These are phyloP conservation scores for Vigna nakashimae DNA, from an alignment of 306 rosid genomes.

Conservation along the genomic window DNA sequence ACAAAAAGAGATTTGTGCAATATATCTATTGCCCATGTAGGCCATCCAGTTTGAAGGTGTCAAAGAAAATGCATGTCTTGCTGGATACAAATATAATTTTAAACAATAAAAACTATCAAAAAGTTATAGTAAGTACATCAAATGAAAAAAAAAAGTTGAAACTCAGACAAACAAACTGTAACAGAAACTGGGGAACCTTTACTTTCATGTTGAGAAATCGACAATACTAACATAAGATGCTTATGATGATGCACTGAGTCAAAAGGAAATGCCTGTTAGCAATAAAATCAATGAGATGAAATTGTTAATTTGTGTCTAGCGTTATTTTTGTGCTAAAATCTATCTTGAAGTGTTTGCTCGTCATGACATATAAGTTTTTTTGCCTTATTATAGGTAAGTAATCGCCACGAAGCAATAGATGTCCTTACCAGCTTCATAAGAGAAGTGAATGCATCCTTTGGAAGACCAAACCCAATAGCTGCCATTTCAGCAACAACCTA, in stretches of 20 bases:
- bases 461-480: conserved; percentile 93
- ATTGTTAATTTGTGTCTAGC: background rate
- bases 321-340: background rate
- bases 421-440: conserved; percentile 82
- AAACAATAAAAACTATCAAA: background rate
- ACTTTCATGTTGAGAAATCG: conserved; percentile 26
- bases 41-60: background rate
- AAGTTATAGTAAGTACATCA: conserved; percentile 2
- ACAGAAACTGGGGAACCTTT: conserved; percentile 3
- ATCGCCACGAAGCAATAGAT: conserved; percentile 30
- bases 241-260: background rate
- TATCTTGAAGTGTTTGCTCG: background rate
- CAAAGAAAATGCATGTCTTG: conserved; percentile 16
- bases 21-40: conserved; percentile 31
- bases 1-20: conserved; percentile 22
- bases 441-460: conserved; percentile 89
- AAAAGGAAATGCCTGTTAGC: background rate
- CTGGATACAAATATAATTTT: conserved; percentile 8
- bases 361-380: background rate
- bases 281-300: background rate
- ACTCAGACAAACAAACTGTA: background rate
- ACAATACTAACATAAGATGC: background rate
- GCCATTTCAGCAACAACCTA: conserved; percentile 99
- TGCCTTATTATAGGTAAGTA: conserved; percentile 1
- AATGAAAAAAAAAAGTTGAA: background rate